These are phyloP conservation scores for Pseudopediastrum boryanum DNA, from an alignment of 139 green algal genomes.

Conservation along the genomic window DNA sequence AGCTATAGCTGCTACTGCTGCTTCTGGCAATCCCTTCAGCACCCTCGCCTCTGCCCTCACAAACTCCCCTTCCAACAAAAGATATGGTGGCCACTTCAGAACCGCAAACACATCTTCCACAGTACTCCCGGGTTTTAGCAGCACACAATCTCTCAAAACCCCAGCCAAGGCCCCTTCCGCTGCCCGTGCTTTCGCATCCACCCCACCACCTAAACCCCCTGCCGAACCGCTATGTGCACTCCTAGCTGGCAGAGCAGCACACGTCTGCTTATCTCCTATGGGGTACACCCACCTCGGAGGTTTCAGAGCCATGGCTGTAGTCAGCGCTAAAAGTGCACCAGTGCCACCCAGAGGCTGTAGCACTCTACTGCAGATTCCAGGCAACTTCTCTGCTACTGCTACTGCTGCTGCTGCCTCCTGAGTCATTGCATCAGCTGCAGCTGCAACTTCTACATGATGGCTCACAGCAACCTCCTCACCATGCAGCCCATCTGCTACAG, in stretches of 20 bases:
- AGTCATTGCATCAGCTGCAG: neutral
- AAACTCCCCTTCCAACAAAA: conserved; percentile 59
- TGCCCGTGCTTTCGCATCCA: conserved; percentile 50
- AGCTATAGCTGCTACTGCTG: conserved; percentile 5
- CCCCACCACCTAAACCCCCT: conserved; percentile 31
- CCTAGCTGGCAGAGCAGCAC: conserved; percentile 24
- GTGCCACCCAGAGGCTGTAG: conserved; percentile 39
- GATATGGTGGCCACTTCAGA: conserved; percentile 50
- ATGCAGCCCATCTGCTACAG: neutral
- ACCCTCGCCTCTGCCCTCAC: conserved; percentile 54
- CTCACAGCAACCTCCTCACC: neutral
- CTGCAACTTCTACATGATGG: neutral
- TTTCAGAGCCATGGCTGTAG: conserved; percentile 42
- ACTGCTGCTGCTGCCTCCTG: neutral
- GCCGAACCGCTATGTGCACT: conserved; percentile 6
- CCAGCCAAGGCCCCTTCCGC: conserved; percentile 36
- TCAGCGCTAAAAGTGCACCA: conserved; percentile 40
- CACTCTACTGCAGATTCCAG: neutral
- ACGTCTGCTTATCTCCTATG: conserved; percentile 37
- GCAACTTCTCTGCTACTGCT: neutral
- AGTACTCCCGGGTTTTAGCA: conserved; percentile 53
- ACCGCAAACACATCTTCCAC: conserved; percentile 48
- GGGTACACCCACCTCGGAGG: conserved; percentile 45
- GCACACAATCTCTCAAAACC: conserved; percentile 53
- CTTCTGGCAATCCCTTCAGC: conserved; percentile 17